Percentiles rank a stretch among this genome's conserved stretches.
These are phyloP conservation scores for Petasospora fabianii DNA, from an alignment of 1,139 yeast species.

Conservation along the genomic window DNA sequence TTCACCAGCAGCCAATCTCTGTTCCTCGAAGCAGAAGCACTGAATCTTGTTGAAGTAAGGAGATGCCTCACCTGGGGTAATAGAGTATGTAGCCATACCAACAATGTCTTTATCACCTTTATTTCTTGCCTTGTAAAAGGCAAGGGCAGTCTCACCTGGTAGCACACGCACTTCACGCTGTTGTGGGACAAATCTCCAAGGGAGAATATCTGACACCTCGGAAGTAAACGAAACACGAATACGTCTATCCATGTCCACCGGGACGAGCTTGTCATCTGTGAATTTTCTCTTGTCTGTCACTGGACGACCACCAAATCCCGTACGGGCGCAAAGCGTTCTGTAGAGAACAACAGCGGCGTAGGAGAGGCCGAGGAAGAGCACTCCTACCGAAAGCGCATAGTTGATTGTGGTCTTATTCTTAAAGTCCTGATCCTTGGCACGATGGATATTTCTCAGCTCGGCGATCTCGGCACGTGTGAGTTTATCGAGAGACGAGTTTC, in stretches of 20 bases:
- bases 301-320: slow-evolving; percentile 96
- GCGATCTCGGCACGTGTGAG: slow-evolving; percentile 33
- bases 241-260: slow-evolving; percentile 82
- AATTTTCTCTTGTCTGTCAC: slow-evolving; percentile 78
- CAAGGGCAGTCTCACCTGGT: slow-evolving; percentile 98
- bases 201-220: slow-evolving; percentile 85
- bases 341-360: slow-evolving; percentile 94
- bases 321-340: slow-evolving; percentile 87
- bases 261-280: slow-evolving; percentile 82
- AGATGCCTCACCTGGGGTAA: slow-evolving; percentile 94
- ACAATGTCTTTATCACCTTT: slow-evolving; percentile 83
- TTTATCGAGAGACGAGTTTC: slow-evolving; percentile 23
- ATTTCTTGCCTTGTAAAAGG: slow-evolving; percentile 91
- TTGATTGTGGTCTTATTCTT: slow-evolving; percentile 55
- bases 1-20: slow-evolving; percentile 88
- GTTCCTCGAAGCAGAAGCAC: slow-evolving; percentile 98
- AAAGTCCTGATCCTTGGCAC: slow-evolving; percentile 31
- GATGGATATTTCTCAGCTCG: slow-evolving; percentile 30
- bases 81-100: slow-evolving; percentile 98
- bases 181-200: slow-evolving; percentile 95
- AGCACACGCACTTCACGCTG: slow-evolving; percentile 90
- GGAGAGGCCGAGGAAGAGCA: slow-evolving; percentile 73
- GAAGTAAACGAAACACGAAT: slow-evolving; percentile 84
- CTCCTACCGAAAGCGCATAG: slow-evolving; percentile 68
- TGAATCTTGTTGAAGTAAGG: slow-evolving; percentile 95